Evolutionary conservation across 2,329 filamentous ascomycete genomes (phyloP).

Genomic region (Sporothrix phasma): DNA sequence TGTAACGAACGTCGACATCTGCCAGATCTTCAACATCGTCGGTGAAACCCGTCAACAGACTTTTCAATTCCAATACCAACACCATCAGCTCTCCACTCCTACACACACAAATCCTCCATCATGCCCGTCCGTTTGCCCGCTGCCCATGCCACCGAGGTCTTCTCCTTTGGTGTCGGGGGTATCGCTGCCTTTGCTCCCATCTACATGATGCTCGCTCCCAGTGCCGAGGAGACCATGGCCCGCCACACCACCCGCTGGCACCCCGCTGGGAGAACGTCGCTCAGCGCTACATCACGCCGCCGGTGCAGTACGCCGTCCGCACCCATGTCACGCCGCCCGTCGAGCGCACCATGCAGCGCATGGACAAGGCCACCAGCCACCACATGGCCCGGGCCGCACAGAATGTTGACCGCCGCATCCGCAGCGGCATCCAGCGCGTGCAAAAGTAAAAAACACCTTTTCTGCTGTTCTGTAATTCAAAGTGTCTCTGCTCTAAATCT

Average conservation of each 20-base stretch:
- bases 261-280: slow-evolving; percentile 51
- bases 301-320: slow-evolving; percentile 36
- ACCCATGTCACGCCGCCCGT: slow-evolving; percentile 38
- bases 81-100: not conserved
- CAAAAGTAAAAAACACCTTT: not conserved
- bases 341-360: slow-evolving; percentile 34
- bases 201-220: slow-evolving; percentile 44
- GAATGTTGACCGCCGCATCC: slow-evolving; percentile 38
- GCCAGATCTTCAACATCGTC: not conserved
- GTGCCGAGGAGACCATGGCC: slow-evolving; percentile 44
- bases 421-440: slow-evolving; percentile 32
- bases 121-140: slow-evolving; percentile 45
- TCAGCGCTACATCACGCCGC: slow-evolving; percentile 41
- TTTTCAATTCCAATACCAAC: not conserved
- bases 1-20: too few relatives aligned
- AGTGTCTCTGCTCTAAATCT: not conserved
- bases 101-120: slow-evolving; percentile 24
- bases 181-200: slow-evolving; percentile 45
- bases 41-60: not conserved
- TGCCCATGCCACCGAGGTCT: slow-evolving; percentile 38
- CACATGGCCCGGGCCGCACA: slow-evolving; percentile 40
- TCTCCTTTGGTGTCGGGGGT: slow-evolving; percentile 45
- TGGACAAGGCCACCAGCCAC: slow-evolving; percentile 36
- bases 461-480: not conserved
- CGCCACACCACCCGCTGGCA: slow-evolving; percentile 46